phyloP scores from a whole-genome alignment of 176 grass and related monocot species.

The Secale cereale region DNA sequence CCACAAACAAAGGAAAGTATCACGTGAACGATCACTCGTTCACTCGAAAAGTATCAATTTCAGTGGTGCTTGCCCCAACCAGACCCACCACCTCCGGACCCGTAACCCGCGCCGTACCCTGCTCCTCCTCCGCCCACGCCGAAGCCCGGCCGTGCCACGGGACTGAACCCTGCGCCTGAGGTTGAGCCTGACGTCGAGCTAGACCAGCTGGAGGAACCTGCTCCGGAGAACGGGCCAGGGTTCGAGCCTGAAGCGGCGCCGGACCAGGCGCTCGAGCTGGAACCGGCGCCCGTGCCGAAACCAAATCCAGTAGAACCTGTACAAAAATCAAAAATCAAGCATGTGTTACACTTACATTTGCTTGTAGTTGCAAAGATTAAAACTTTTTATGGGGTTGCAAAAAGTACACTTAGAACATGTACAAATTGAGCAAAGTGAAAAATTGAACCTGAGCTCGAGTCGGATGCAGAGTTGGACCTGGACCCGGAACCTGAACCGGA shows the following conservation, averaged over 20 bases:
- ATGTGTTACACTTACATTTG: too few species aligned
- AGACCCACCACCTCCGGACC: conserved; percentile 1
- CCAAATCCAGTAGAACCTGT: not conserved
- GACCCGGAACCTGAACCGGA: not conserved
- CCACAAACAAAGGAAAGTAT: not conserved
- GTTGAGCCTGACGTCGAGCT: conserved; percentile 40
- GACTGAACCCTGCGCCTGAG: conserved; percentile 13
- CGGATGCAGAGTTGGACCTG: not conserved
- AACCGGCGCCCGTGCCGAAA: not conserved
- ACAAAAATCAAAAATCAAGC: not conserved
- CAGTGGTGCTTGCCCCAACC: conserved; percentile 33
- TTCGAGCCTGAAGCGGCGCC: not conserved
- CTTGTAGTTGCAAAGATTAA: too few species aligned
- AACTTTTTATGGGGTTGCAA: too few species aligned
- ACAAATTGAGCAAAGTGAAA: not conserved
- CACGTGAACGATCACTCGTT: not conserved
- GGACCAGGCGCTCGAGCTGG: conserved; percentile 41
- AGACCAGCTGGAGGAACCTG: conserved; percentile 35
- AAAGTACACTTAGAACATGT: too few species aligned
- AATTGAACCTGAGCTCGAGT: not conserved
- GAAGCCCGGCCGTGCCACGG: not conserved
- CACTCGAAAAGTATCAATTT: not conserved
- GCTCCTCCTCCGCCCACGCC: not conserved
- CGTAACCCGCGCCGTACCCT: not conserved
- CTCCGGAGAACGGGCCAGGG: not conserved